phyloP scores from a whole-genome alignment of 306 rosid genomes.

The Pterocarpus macrocarpus region DNA sequence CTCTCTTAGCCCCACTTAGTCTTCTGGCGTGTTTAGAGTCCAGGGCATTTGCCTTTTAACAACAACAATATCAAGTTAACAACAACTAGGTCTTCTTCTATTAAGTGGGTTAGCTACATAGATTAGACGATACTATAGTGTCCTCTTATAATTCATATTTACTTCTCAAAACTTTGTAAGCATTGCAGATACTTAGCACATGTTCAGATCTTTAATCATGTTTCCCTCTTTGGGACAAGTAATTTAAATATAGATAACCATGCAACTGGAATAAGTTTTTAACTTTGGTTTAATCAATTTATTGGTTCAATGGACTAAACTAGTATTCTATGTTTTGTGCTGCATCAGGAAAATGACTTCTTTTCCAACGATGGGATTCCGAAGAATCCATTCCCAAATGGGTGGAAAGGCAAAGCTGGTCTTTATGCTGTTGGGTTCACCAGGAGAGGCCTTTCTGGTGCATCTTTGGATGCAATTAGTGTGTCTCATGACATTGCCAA shows the following conservation, averaged over 20 bases:
- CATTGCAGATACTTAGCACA: constrained; percentile 23
- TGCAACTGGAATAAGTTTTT: background rate
- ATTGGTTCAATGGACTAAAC: constrained; percentile 20
- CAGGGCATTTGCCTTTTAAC: background rate
- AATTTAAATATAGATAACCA: background rate
- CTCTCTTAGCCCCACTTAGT: background rate
- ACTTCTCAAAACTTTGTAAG: background rate
- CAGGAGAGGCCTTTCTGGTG: constrained; percentile 89
- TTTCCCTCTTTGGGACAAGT: constrained; percentile 14
- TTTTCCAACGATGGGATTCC: constrained; percentile 85
- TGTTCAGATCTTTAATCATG: background rate
- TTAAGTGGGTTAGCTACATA: too few relatives aligned
- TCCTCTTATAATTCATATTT: too few relatives aligned
- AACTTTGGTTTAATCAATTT: too few relatives aligned
- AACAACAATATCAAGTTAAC: too few relatives aligned
- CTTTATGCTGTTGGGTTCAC: constrained; percentile 96
- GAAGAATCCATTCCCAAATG: constrained; percentile 82
- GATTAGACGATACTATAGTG: too few relatives aligned
- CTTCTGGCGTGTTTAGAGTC: background rate
- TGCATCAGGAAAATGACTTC: constrained; percentile 76
- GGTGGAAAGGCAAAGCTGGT: constrained; percentile 91
- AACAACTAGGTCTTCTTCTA: too few relatives aligned
- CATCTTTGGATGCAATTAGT: constrained; percentile 83
- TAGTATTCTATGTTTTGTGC: constrained; percentile 19
- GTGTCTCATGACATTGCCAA: constrained; percentile 90